These are phyloP conservation scores for Termitomyces sp. DNA, from an alignment of 768 basidiomycete genomes.

Conservation along the genomic window DNA sequence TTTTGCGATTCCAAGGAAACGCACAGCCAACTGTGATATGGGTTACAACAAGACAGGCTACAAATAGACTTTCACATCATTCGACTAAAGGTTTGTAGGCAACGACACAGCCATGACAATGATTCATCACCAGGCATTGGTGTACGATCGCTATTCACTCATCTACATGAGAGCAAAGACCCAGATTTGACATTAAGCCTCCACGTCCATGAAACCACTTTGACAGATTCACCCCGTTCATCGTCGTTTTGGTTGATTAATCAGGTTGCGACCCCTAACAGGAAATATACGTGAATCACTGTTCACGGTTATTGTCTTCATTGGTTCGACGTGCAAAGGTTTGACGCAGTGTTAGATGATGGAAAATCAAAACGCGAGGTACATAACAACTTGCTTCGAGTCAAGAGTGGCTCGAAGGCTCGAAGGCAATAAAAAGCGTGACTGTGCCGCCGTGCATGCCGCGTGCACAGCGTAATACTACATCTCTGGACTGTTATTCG, in stretches of 20 bases:
- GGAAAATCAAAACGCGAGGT: not conserved
- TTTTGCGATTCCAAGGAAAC: slow-evolving; percentile 9
- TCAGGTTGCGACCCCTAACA: slow-evolving; percentile 1
- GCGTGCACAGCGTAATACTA: too few relatives aligned
- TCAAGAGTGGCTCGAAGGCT: not conserved
- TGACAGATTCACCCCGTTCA: slow-evolving; percentile 5
- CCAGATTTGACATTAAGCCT: not conserved
- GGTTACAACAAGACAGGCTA: slow-evolving; percentile 3
- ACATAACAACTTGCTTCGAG: not conserved
- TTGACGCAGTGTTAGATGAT: not conserved
- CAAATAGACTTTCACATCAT: slow-evolving; percentile 4
- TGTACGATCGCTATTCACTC: not conserved
- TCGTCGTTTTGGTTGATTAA: slow-evolving; percentile 8
- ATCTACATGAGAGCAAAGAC: slow-evolving; percentile 8
- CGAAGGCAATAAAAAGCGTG: not conserved
- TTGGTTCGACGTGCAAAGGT: not conserved
- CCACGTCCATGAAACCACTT: not conserved
- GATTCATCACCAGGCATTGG: slow-evolving; percentile 1
- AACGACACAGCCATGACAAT: slow-evolving; percentile 15
- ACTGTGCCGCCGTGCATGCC: not conserved
- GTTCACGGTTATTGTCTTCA: not conserved
- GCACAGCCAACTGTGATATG: slow-evolving; percentile 5
- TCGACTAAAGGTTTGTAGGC: slow-evolving; percentile 12
- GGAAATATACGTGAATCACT: not conserved
- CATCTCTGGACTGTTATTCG: not conserved